Base-by-base conservation (phyloP, 768 basidiomycete genomes). In the Mycena epipterygia region DNA sequence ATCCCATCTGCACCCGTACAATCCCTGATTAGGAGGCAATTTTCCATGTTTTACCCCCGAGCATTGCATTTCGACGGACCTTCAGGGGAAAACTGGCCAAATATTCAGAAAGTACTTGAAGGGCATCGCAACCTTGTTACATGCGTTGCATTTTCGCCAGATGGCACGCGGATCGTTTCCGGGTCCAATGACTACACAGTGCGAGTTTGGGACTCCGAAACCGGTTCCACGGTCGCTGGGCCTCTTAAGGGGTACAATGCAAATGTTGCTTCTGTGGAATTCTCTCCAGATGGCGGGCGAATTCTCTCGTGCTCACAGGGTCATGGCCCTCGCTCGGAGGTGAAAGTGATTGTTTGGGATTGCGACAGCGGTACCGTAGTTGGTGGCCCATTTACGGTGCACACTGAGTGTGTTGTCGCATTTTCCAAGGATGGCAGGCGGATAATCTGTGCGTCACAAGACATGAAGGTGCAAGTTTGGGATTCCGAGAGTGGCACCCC, bases 131-230 rank as follows among this genome's bases (percentile, higher is more conserved):
- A 11, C 11, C 16, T 5, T 9, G 57, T 67, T n/a, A 12, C 3
- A 12, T 56, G 55, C 8, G 64, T 65, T 5, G 44, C 42, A 1
- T 65, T 57, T 33, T 58, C 65, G 8, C 65, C 55, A 4, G 65
- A 67, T 42, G 57, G 65, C 11, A 23, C 13, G 29, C 55, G 5
- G 46, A 59, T 67, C 27, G 65, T 25, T 6, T 59, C 65, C 2
- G 57, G 65, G 3, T 65, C 64, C 2, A 25, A 7, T 5, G 62
- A 64, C 29, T 11, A 19, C 37, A 42, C 37, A 2, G 39, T 64
- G n/a, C 62, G 37, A 3, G 25, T 64, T 16, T 55, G 62, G 62
- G 49, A 53, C 17, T 30, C 19, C 19, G 32, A 63, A n/a, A 52
- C 61, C 25, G 49, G 61, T 27, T n/a, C 37, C 3, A 16, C 16